Conservation (phyloP, 1,284 basidiomycete species). For the Apiotrichum porosum region DNA sequence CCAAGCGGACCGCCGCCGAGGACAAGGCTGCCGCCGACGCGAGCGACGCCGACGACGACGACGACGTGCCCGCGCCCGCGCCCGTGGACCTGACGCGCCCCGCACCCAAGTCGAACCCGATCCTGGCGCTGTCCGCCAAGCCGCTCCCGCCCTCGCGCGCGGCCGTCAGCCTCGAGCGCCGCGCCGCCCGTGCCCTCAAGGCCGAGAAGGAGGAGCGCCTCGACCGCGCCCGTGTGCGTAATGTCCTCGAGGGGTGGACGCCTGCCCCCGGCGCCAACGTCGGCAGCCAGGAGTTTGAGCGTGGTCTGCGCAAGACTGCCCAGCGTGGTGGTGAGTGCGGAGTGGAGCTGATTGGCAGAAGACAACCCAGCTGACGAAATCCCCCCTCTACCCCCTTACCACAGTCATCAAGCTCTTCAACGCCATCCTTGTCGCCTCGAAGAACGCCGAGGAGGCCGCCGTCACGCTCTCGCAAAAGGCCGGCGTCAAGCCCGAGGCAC, state of each 20-base stretch:
- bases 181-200: slow-evolving; percentile 34
- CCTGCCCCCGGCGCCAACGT: slow-evolving; percentile 26
- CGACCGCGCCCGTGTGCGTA: slow-evolving; percentile 41
- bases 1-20: slow-evolving; percentile 4
- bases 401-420: slow-evolving; percentile 51
- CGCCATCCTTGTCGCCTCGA: slow-evolving; percentile 47
- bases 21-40: slow-evolving; percentile 5
- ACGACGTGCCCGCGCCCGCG: too few species aligned
- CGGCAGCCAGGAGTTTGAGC: slow-evolving; percentile 48
- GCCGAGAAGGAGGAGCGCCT: slow-evolving; percentile 41
- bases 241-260: slow-evolving; percentile 47
- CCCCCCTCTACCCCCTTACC: background rate
- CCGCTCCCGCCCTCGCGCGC: slow-evolving; percentile 37
- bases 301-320: slow-evolving; percentile 47
- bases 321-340: slow-evolving; percentile 48
- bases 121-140: slow-evolving; percentile 37
- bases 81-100: background rate
- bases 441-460: slow-evolving; percentile 34
- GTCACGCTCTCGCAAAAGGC: slow-evolving; percentile 27
- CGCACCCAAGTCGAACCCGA: slow-evolving; percentile 29
- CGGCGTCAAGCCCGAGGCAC: slow-evolving; percentile 36
- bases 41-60: background rate
- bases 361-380: background rate
- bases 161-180: slow-evolving; percentile 26
- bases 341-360: background rate